Evolutionary conservation across 2,329 filamentous ascomycete species (phyloP), one percentile per base, ranked within the genome.

Genomic region (Polytolypa hystricis): DNA sequence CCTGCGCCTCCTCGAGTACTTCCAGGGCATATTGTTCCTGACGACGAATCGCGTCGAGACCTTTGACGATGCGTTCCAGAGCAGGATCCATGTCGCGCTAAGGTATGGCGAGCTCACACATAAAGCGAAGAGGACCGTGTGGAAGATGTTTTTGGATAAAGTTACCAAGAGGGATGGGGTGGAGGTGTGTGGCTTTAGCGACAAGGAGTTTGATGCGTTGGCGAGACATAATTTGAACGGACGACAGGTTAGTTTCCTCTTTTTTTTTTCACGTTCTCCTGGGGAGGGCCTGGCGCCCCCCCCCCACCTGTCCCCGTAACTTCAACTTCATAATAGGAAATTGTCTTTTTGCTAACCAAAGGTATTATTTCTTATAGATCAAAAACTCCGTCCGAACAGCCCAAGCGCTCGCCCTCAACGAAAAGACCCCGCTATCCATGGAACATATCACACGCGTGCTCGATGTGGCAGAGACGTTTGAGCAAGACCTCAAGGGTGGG

Each of bases 51-150:
- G 85, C 1, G 84, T 93, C 1, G 63, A 79, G 64, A 87, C 83
- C 0, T 93, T 94, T 50, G 86, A 94, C 49, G 84, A 91, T 43
- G 86, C 86, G 0, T 93, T 93, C 67, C 82, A 91, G 54, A 84
- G 78, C 7, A 76, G 86, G 16, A 93, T 93, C 43, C 84, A 93
- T 56, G 79, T 93, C 48, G 83, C 84, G 0, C 66, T 94, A 6
- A 72, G 81, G 18, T 94, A 93, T 58, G 81, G 82, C 26, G 76
- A 81, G 33, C 69, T 93, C 6, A 77, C 77, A 26, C 57, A 64
- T 4, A 79, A 80, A 50, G 84, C 85, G 8, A 81, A 82, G 61
- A 79, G 77, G 48, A 71, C 75, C 42, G 82, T 94, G 30, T 93
- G 89, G 76, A 79, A 79, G 59, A 79, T 86, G 61, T 93, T 93